Conservation (phyloP, 352 stramenopile genomes). For the Globisporangium canariense region DNA sequence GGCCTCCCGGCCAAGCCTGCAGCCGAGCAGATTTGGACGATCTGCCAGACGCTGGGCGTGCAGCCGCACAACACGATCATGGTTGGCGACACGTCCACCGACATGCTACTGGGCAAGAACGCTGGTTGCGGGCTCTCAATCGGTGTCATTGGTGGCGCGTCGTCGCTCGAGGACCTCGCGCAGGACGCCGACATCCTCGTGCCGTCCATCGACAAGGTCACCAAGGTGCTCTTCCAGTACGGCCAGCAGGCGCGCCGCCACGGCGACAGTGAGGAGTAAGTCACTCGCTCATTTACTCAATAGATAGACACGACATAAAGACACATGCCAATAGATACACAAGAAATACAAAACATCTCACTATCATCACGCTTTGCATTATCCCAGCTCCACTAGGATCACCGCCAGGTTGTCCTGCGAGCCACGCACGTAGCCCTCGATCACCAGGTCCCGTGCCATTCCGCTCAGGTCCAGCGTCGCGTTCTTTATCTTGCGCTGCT, state of each 20-base stretch:
- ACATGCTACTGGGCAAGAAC: slow-evolving; percentile 81
- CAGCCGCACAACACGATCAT: slow-evolving; percentile 86
- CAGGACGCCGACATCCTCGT: slow-evolving; percentile 83
- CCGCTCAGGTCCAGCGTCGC: slow-evolving; percentile 60
- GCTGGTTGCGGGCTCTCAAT: slow-evolving; percentile 74
- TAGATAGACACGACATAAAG: neutral
- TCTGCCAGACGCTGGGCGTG: slow-evolving; percentile 75
- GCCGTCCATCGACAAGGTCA: slow-evolving; percentile 67
- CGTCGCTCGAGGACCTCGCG: slow-evolving; percentile 76
- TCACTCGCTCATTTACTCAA: neutral
- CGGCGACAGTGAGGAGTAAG: slow-evolving; percentile 25
- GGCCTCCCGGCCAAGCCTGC: slow-evolving; percentile 77
- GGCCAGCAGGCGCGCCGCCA: slow-evolving; percentile 67
- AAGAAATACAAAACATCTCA: neutral
- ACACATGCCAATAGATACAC: neutral
- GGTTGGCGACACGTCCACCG: slow-evolving; percentile 84
- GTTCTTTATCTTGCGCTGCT: slow-evolving; percentile 1
- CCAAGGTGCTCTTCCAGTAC: slow-evolving; percentile 85
- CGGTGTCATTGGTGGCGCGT: slow-evolving; percentile 75
- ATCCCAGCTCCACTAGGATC: slow-evolving; percentile 35
- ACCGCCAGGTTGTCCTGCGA: slow-evolving; percentile 94
- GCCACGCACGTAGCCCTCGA: slow-evolving; percentile 92
- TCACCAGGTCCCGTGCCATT: slow-evolving; percentile 74
- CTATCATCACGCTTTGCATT: neutral
- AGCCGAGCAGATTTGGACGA: slow-evolving; percentile 81